Percentiles rank a stretch among this genome's conserved stretches.
Conservation (phyloP, 306 rosid species). For the Gillenia trifoliata region DNA sequence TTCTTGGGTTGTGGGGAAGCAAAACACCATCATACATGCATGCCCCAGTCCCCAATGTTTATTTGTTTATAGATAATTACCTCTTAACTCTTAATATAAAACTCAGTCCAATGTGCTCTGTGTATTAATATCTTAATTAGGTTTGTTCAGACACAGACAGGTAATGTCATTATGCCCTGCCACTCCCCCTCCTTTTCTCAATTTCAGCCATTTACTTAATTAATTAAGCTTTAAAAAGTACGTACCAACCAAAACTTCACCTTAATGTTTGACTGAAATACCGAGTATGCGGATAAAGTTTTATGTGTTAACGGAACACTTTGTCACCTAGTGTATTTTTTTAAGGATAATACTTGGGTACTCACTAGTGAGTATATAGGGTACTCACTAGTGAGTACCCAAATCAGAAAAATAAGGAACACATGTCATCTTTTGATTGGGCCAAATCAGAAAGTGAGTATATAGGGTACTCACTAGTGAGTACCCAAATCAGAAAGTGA, state of each 20-base stretch:
- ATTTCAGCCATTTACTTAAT: conserved; percentile 16
- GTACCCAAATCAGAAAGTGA: no score
- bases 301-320: no score
- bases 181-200: conserved; percentile 47
- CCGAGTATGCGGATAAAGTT: neutral
- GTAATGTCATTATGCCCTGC: conserved; percentile 68
- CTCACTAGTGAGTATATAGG: no score
- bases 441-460: no score
- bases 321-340: no score
- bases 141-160: conserved; percentile 37
- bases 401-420: no score
- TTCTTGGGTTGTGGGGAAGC: conserved; percentile 58
- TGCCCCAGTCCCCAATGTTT: conserved; percentile 45
- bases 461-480: no score
- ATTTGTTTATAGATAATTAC: conserved; percentile 55
- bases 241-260: neutral
- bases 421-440: no score
- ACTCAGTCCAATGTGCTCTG: conserved; percentile 2
- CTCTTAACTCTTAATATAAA: conserved; percentile 25
- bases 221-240: neutral
- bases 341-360: no score
- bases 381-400: no score
- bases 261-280: neutral
- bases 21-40: conserved; percentile 63
- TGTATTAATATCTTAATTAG: neutral